Evolutionary conservation across 352 stramenopile species (phyloP).

Genomic region (Phytophthora parvispora): DNA sequence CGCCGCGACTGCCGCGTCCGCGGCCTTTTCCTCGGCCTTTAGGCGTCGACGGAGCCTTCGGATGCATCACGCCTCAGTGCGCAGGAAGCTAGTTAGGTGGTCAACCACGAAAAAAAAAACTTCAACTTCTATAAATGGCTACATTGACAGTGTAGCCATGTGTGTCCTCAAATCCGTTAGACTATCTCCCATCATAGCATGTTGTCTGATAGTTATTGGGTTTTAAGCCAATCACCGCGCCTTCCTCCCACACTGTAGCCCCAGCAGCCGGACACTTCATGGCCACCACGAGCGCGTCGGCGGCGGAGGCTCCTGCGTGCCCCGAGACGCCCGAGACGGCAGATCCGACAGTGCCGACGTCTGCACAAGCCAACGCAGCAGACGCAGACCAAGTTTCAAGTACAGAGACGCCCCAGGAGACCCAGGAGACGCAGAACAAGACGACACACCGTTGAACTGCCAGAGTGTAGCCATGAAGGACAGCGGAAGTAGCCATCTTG

Average conservation of each 20-base stretch:
- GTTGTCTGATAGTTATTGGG: neutral
- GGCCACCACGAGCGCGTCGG: neutral
- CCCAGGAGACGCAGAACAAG: conserved; percentile 1
- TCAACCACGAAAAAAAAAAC: conserved; percentile 4
- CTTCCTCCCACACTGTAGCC: neutral
- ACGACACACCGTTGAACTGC: neutral
- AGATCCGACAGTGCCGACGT: neutral
- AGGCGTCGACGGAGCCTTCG: conserved; percentile 12
- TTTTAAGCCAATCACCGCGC: neutral
- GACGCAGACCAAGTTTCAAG: neutral
- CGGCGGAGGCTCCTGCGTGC: conserved; percentile 2
- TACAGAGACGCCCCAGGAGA: neutral
- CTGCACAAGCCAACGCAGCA: neutral
- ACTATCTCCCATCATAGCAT: neutral
- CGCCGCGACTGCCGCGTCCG: neutral
- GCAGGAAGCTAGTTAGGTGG: too few relatives aligned
- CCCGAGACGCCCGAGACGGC: neutral
- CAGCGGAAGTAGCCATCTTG: conserved; percentile 1
- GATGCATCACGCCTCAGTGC: conserved; percentile 10
- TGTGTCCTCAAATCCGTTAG: neutral
- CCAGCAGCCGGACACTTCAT: neutral
- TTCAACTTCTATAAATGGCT: conserved; percentile 24
- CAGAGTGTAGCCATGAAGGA: conserved; percentile 3
- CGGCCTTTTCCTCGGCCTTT: conserved; percentile 20
- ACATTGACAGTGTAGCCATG: conserved; percentile 2